Percentiles rank a stretch among this genome's conserved stretches.
These are phyloP conservation scores for Claviceps sp. DNA, from an alignment of 2,329 filamentous ascomycete species.

Conservation along the genomic window DNA sequence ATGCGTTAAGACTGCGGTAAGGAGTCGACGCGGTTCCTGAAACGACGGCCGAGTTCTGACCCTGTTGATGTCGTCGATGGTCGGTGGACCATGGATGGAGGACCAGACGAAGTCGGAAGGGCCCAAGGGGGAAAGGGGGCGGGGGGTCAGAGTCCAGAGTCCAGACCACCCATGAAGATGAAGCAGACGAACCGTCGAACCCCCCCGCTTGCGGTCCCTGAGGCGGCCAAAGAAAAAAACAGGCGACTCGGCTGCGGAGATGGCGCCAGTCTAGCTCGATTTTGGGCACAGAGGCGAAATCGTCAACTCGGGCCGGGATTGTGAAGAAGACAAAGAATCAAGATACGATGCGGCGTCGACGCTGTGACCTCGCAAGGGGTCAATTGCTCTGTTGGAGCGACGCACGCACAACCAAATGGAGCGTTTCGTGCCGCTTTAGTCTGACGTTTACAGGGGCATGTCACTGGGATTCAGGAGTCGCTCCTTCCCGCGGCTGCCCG, in stretches of 20 bases:
- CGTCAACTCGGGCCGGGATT: too few relatives aligned
- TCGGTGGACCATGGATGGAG: not conserved
- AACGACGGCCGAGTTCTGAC: slow-evolving; percentile 8
- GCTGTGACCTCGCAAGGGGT: not conserved
- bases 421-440: not conserved
- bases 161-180: too few relatives aligned
- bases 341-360: not conserved
- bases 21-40: slow-evolving; percentile 17
- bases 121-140: not conserved
- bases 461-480: not conserved
- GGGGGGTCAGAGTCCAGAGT: too few relatives aligned
- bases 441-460: not conserved
- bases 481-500: not conserved
- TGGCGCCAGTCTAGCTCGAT: not conserved
- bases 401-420: not conserved
- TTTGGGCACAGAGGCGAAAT: slow-evolving; percentile 2
- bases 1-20: slow-evolving; percentile 13
- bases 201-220: too few relatives aligned
- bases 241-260: not conserved
- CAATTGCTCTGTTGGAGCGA: not conserved
- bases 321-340: too few relatives aligned
- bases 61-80: not conserved
- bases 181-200: too few relatives aligned
- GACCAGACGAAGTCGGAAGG: not conserved
- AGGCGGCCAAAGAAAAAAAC: not conserved